Base-by-base conservation (phyloP, 1,139 yeast species). In the Blastobotrys illinoisensis region DNA sequence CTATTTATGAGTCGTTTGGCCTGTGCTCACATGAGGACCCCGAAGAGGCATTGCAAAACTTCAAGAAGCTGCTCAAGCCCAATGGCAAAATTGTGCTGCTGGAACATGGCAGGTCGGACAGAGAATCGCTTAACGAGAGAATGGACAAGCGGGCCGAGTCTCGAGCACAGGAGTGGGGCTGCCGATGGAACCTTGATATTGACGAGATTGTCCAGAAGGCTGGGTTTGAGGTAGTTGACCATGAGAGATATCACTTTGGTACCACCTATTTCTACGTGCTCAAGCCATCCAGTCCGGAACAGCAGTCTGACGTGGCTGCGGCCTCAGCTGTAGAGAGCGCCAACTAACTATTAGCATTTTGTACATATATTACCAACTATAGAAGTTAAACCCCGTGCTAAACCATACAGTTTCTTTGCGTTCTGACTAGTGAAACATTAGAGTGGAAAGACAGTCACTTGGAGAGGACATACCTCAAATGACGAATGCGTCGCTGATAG, bases 1-100 rank as follows among this genome's bases (percentile, higher is more conserved):
- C 97, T 1, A 85, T 95, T 46, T 80, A 88, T 51, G 98, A 93
- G 70, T 88, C 97, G 0, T 93, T 93, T 73, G 99, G 99, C 0
- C 75, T 93, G 50, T 93, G 99, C 71, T 91, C 98, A 0, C 97
- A 93, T 65, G 86, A 91, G 64, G 95, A 95, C 66, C 99, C 99
- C 0, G 90, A 87, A 0, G 75, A 74, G 54, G 95, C 97, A 0
- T 74, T 93, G 62, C 74, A 83, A 60, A 89, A 87, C 65, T 88
- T 93, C 83, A 75, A 79, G 20, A 66, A 75, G 44, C 73, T 93
- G 52, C 77, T 93, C 62, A 86, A 86, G 62, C 96, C 97, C 0
- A 91, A 89, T n/a, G 98, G 99, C 43, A 79, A 95, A 70, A 83
- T 93, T 40, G 82, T 93, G 1, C 75, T 93, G 44, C 75, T 93